A percentile compares a stretch with the other conserved stretches of the same genome.
Evolutionary conservation across 2,329 filamentous ascomycete species (phyloP).

Genomic region (Lecanicillium sp.): DNA sequence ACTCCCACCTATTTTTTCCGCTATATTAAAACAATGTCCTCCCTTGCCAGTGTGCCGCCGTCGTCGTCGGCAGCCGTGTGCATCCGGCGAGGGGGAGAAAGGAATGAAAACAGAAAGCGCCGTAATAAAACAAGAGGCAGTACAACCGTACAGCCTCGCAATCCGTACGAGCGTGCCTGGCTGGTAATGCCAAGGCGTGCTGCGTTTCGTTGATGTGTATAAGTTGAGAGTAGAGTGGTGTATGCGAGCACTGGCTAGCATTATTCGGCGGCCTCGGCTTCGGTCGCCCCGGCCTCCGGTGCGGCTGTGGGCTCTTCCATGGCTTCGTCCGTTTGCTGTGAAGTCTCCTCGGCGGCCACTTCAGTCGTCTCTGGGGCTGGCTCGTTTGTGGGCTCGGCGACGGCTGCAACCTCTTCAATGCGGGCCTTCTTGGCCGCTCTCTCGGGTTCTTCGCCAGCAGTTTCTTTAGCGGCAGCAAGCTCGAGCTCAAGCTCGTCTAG

Average conservation of each 20-base stretch:
- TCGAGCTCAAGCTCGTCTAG: conserved; percentile 72
- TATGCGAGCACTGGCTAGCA: background rate
- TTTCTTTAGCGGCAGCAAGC: conserved; percentile 30
- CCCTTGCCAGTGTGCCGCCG: background rate
- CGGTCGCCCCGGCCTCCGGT: background rate
- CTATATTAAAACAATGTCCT: conserved; percentile 6
- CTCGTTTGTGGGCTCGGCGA: background rate
- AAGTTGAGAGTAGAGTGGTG: background rate
- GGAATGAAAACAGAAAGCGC: background rate
- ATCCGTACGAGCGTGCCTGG: background rate
- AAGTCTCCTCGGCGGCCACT: background rate
- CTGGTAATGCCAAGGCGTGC: background rate
- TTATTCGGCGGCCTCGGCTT: background rate
- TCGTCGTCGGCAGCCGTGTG: no score
- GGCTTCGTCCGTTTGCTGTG: background rate
- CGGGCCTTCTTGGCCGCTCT: conserved; percentile 25
- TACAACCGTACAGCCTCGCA: background rate
- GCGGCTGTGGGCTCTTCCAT: background rate
- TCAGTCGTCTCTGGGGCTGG: background rate
- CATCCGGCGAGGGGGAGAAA: no score
- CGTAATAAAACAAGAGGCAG: background rate
- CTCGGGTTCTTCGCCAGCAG: conserved; percentile 17
- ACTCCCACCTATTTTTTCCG: conserved; percentile 1
- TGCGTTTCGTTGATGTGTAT: background rate
- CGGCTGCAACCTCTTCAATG: conserved; percentile 14